A percentile compares a stretch with the other conserved stretches of the same genome.
phyloP scores from a whole-genome alignment of 2,329 filamentous ascomycete species.

The Claviceps spartinae region DNA sequence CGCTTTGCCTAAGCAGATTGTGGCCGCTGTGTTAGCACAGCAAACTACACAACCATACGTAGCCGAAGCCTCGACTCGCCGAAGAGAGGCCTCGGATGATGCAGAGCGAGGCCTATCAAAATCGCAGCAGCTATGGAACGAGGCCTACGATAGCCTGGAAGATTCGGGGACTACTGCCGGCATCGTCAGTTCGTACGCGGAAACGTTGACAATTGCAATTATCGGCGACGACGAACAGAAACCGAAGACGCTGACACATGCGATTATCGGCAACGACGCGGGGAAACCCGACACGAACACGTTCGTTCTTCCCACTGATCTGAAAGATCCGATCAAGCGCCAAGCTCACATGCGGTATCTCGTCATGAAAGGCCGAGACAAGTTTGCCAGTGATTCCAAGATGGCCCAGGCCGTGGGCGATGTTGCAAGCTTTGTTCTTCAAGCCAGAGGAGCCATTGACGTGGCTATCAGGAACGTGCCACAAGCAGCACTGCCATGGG shows the following conservation, averaged over 20 bases:
- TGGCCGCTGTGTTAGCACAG: conserved; percentile 4
- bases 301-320: conserved; percentile 2
- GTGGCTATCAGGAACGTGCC: conserved; percentile 7
- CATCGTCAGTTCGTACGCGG: conserved; percentile 6
- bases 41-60: background rate
- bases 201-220: conserved; percentile 6
- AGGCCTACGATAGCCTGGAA: conserved; percentile 6
- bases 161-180: conserved; percentile 3
- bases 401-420: conserved; percentile 6
- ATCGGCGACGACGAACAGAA: conserved; percentile 3
- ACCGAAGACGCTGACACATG: conserved; percentile 1
- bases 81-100: background rate
- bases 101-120: conserved; percentile 2
- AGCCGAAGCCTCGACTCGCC: background rate
- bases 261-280: conserved; percentile 4
- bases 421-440: conserved; percentile 6
- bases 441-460: conserved; percentile 6
- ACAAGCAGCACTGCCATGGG: conserved; percentile 7
- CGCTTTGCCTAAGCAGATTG: conserved; percentile 5
- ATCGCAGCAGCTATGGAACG: conserved; percentile 7
- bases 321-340: conserved; percentile 6
- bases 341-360: conserved; percentile 7
- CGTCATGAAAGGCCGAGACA: conserved; percentile 6
- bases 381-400: conserved; percentile 6
- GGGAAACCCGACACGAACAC: background rate